phyloP scores from a whole-genome alignment of 805 yeast species.

The Metschnikowia peoriensis region DNA sequence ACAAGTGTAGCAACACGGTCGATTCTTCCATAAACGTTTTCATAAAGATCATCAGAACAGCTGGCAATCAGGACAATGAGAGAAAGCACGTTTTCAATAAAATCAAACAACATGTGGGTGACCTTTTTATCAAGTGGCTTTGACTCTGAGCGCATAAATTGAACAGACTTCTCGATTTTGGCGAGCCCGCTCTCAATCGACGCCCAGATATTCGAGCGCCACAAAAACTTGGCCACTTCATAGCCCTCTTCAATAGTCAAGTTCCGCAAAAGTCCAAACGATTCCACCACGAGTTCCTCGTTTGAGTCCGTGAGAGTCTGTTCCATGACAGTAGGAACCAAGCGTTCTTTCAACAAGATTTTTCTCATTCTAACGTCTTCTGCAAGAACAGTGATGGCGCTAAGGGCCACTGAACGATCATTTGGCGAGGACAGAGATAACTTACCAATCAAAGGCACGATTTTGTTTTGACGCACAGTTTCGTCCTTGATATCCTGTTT shows the following conservation, averaged over 20 bases:
- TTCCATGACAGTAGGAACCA: constrained; percentile 62
- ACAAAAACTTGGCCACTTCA: constrained; percentile 67
- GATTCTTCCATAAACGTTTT: constrained; percentile 46
- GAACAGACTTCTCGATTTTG: constrained; percentile 51
- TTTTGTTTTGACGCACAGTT: constrained; percentile 49
- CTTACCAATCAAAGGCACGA: constrained; percentile 66
- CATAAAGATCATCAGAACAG: constrained; percentile 51
- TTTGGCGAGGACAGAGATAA: constrained; percentile 60
- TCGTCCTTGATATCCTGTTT: constrained; percentile 43
- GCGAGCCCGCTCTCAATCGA: constrained; percentile 50
- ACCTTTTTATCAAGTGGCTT: constrained; percentile 21
- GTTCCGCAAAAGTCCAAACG: constrained; percentile 79
- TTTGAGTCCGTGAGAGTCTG: constrained; percentile 63
- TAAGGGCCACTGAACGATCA: constrained; percentile 75
- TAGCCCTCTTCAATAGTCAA: constrained; percentile 85
- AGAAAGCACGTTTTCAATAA: constrained; percentile 70
- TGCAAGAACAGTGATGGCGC: constrained; percentile 66
- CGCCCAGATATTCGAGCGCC: constrained; percentile 79
- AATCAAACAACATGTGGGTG: constrained; percentile 54
- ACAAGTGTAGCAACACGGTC: constrained; percentile 40
- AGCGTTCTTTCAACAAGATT: constrained; percentile 65
- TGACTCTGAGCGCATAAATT: constrained; percentile 31
- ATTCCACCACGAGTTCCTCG: constrained; percentile 75
- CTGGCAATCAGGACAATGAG: constrained; percentile 64
- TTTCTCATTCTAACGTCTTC: constrained; percentile 67